Base-by-base conservation (phyloP, 257 asterid genomes). In the Salvia splendens region DNA sequence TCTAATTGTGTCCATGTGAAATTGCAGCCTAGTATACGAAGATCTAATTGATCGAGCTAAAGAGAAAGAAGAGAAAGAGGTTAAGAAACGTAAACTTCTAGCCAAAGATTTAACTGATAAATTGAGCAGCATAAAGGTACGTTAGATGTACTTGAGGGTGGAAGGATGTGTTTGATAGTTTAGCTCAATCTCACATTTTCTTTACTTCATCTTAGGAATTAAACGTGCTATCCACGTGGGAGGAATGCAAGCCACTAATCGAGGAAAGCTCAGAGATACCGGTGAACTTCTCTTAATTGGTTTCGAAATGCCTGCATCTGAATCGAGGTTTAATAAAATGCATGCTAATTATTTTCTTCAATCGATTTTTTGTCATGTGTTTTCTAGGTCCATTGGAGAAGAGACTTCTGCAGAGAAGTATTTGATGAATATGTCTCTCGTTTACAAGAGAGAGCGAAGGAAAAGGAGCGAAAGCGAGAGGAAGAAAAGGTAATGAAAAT, bases 11-110 rank as follows among this genome's bases (percentile, higher is more conserved):
- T 20, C 24, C 24, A 46, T 72, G 57, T 74, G 71, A 71, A 73
- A 65, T 70, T 81, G 79, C 80, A 93, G 99, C 95, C 95, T 90
- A 72, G 79, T 91, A 42, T 93, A 75, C 30, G 92, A 88, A 79
- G 96, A 93, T 81, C 82, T 93, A 56, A 78, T 91, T 49, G 97
- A 87, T 74, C 88, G 96, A 75, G 96, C 99, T 63, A 93, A 83
- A 82, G 99, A 93, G 70, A 93, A 88, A 76, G 97, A 93, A 79
- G 99, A 93, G 81, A 93, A 88, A 80, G 97, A 93, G 84, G 84
- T 80, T 65, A 93, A 86, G 80, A 93, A 88, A 84, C 94, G 86
- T 33, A 92, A 85, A 79, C 96, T 95, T 60, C 84, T 88, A 69
- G 91, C 87, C 43, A 91, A 86, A 70, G 97, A 90, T 67, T 93